Evolutionary conservation across 1,284 basidiomycete genomes (phyloP).

Genomic region (Bjerkandera adusta): DNA sequence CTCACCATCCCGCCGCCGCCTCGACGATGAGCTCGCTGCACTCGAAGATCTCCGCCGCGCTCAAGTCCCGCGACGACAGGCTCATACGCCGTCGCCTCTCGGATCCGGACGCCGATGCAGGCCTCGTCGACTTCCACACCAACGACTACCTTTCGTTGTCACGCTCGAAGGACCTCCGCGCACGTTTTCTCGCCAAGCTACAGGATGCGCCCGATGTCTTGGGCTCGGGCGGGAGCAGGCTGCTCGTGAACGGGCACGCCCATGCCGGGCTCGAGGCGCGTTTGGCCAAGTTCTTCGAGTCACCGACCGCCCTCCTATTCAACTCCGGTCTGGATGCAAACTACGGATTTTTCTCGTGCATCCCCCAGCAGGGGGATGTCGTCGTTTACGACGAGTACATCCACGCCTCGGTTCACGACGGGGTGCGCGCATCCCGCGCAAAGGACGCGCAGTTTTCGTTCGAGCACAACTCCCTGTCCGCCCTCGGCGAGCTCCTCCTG

Average conservation of each 20-base stretch:
- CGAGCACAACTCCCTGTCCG: conserved; percentile 68
- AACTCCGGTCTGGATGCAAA: conserved; percentile 97
- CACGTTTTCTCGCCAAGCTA: conserved; percentile 57
- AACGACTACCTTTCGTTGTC: conserved; percentile 95
- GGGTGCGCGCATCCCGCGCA: conserved; percentile 68
- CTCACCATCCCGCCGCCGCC: not conserved
- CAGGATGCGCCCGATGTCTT: conserved; percentile 55
- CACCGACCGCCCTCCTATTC: conserved; percentile 79
- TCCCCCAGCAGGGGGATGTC: conserved; percentile 80
- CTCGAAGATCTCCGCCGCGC: conserved; percentile 43
- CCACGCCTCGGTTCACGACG: conserved; percentile 93
- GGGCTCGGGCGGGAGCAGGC: conserved; percentile 89
- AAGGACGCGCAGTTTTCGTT: conserved; percentile 48
- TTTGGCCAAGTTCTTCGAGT: conserved; percentile 61
- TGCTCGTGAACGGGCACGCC: conserved; percentile 77
- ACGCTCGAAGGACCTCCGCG: conserved; percentile 53
- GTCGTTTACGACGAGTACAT: conserved; percentile 88
- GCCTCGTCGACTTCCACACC: conserved; percentile 75
- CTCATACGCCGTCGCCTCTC: conserved; percentile 62
- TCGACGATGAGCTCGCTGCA: conserved; percentile 33
- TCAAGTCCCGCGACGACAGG: conserved; percentile 61
- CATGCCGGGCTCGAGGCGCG: conserved; percentile 73
- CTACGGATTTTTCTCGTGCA: conserved; percentile 79
- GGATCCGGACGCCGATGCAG: conserved; percentile 38
- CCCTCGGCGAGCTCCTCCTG: conserved; percentile 44